Conservation (phyloP, 1,284 basidiomycete species). For the Schizophyllum commune region DNA sequence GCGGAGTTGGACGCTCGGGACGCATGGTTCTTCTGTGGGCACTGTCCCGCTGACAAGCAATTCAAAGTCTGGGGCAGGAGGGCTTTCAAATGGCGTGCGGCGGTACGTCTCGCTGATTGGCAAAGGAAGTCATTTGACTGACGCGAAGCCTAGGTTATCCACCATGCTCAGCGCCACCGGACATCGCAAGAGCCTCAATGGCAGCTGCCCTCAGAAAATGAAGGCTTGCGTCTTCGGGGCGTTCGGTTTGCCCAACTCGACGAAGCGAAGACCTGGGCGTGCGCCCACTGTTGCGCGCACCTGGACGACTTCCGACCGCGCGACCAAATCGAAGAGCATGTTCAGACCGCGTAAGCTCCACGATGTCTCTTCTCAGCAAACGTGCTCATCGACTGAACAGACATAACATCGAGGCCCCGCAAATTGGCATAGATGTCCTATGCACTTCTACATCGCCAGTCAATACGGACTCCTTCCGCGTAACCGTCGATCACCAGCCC, state of each 20-base stretch:
- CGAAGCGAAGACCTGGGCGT: neutral
- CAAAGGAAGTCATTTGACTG: too few relatives aligned
- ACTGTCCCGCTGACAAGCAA: neutral
- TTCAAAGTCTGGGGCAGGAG: neutral
- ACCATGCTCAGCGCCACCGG: neutral
- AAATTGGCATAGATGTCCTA: neutral
- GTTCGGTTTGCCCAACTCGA: neutral
- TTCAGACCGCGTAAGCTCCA: neutral
- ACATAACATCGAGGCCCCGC: neutral
- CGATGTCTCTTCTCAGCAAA: neutral
- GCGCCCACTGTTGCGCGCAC: neutral
- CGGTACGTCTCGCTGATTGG: neutral
- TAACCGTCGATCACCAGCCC: neutral
- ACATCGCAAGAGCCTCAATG: neutral
- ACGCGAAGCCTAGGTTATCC: neutral
- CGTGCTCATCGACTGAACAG: neutral
- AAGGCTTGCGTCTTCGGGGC: neutral
- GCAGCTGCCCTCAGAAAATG: neutral
- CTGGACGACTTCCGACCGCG: neutral
- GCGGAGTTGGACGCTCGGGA: neutral
- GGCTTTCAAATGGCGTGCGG: neutral
- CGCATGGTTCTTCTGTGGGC: neutral
- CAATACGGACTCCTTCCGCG: neutral
- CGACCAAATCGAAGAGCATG: neutral
- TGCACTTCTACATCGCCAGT: neutral